phyloP scores from a whole-genome alignment of 2,329 filamentous ascomycete genomes.

The Fusarium devonianum region DNA sequence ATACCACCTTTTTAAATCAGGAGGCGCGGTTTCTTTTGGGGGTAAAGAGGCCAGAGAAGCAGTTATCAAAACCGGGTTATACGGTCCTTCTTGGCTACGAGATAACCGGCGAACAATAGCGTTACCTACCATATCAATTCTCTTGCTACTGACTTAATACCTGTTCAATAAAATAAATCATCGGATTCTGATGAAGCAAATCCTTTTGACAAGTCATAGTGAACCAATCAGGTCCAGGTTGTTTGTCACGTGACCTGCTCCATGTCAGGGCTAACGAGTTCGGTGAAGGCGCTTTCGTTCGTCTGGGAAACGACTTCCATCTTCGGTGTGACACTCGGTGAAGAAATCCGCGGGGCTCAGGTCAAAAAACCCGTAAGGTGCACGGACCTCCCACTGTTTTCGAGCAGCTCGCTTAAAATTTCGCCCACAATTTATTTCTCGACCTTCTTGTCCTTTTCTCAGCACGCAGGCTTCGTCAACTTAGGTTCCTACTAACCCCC shows the following conservation, averaged over 20 bases:
- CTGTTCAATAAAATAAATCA: slow-evolving; percentile 7
- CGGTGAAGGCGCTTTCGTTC: too few species aligned
- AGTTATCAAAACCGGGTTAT: slow-evolving; percentile 27
- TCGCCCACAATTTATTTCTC: slow-evolving; percentile 48
- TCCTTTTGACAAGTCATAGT: too few species aligned
- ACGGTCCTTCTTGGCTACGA: slow-evolving; percentile 44
- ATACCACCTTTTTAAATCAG: slow-evolving; percentile 29
- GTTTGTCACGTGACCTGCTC: slow-evolving; percentile 2
- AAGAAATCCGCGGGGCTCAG: slow-evolving; percentile 20
- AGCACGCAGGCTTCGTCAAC: slow-evolving; percentile 46
- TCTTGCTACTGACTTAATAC: slow-evolving; percentile 31
- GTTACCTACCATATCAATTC: slow-evolving; percentile 36
- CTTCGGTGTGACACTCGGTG: slow-evolving; percentile 18
- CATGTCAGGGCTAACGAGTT: slow-evolving; percentile 13
- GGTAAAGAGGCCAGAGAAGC: slow-evolving; percentile 23
- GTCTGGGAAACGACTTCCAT: not conserved
- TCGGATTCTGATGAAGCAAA: too few species aligned
- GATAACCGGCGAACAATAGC: slow-evolving; percentile 41
- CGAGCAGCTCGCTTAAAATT: slow-evolving; percentile 50
- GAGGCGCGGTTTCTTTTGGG: slow-evolving; percentile 35
- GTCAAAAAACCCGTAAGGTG: slow-evolving; percentile 11
- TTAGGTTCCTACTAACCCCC: slow-evolving; percentile 48
- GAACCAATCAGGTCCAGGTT: too few species aligned
- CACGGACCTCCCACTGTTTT: slow-evolving; percentile 40
- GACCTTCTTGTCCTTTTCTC: slow-evolving; percentile 44